A percentile compares a stretch with the other conserved stretches of the same genome.
These are phyloP conservation scores for Cercospora nicotianae DNA, from an alignment of 2,329 filamentous ascomycete genomes.

Conservation along the genomic window DNA sequence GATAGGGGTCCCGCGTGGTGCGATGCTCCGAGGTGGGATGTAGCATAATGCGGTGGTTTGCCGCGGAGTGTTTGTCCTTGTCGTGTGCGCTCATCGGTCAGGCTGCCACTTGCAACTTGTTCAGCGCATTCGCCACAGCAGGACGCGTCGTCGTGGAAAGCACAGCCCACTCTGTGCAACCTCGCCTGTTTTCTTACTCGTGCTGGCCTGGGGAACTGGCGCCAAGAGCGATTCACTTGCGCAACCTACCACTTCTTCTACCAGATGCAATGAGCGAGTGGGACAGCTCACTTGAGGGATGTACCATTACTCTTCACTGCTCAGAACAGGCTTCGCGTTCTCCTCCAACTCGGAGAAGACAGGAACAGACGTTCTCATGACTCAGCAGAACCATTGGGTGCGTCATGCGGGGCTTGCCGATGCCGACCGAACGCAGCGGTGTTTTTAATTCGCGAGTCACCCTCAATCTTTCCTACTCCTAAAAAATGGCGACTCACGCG, in stretches of 20 bases:
- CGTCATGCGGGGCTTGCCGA: slow-evolving; percentile 7
- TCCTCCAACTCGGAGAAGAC: neutral
- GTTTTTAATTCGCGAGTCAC: slow-evolving; percentile 10
- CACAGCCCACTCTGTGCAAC: slow-evolving; percentile 5
- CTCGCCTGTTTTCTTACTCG: neutral
- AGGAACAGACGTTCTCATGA: neutral
- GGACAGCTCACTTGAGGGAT: neutral
- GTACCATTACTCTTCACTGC: neutral
- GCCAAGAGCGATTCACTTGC: neutral
- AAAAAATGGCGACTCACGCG: slow-evolving; percentile 29
- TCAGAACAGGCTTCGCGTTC: neutral
- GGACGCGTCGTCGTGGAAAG: slow-evolving; percentile 1
- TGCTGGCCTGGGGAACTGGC: neutral
- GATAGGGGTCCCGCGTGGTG: neutral
- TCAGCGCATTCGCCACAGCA: neutral
- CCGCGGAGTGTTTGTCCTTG: neutral
- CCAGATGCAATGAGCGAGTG: neutral
- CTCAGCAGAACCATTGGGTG: slow-evolving; percentile 1
- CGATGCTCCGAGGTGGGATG: slow-evolving; percentile 1
- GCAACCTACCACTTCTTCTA: neutral
- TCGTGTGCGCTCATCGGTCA: neutral
- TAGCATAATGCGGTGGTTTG: slow-evolving; percentile 13
- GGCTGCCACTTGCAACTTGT: neutral
- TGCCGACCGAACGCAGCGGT: neutral
- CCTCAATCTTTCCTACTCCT: slow-evolving; percentile 18